Evolutionary conservation across 116 monocot species (phyloP).

Genomic region (Dioscorea cayenensis): DNA sequence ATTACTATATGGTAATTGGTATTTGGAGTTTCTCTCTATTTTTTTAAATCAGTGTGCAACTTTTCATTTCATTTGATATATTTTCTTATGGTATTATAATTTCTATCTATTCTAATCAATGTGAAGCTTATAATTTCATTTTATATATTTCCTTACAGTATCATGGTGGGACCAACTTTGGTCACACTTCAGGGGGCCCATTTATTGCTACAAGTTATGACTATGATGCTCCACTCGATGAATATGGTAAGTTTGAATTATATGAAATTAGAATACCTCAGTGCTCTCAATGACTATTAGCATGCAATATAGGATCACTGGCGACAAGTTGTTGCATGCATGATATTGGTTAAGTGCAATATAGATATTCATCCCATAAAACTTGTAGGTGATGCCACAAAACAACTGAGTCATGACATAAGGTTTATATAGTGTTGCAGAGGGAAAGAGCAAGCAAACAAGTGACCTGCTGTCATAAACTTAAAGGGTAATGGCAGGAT

Average conservation of each 20-base stretch:
- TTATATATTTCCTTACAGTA: constrained; percentile 37
- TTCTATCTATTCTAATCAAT: too few relatives aligned
- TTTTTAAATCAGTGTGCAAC: too few relatives aligned
- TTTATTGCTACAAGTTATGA: constrained; percentile 96
- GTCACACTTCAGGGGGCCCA: constrained; percentile 78
- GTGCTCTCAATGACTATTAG: too few relatives aligned
- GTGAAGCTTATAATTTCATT: neutral
- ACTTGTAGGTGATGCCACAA: too few relatives aligned
- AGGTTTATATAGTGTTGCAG: too few relatives aligned
- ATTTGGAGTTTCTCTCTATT: neutral
- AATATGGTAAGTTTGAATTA: constrained; percentile 62
- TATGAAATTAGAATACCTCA: too few relatives aligned
- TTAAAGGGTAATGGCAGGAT: too few relatives aligned
- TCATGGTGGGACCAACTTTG: constrained; percentile 98
- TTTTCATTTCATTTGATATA: neutral
- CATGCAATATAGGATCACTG: too few relatives aligned
- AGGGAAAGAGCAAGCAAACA: too few relatives aligned
- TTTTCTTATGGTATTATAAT: constrained; percentile 53
- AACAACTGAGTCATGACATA: too few relatives aligned
- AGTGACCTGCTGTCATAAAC: too few relatives aligned
- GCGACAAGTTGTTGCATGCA: neutral
- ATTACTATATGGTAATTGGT: constrained; percentile 66
- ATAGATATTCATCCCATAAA: too few relatives aligned
- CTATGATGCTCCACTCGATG: constrained; percentile 98
- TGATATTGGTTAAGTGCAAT: neutral